phyloP scores from a whole-genome alignment of 331 rosid species.

The Dryas integrifolia region DNA sequence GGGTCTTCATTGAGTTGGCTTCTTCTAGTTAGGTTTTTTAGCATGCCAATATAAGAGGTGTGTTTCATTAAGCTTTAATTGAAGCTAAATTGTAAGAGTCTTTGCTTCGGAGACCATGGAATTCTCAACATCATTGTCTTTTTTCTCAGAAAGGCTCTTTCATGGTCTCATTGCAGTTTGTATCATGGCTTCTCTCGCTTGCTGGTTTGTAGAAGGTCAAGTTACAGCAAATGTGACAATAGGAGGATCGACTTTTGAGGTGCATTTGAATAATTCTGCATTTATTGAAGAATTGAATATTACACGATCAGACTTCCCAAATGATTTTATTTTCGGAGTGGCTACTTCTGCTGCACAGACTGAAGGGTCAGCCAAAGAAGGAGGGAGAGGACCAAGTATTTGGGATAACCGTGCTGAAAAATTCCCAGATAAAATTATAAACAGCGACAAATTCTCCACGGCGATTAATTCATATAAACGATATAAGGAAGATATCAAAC shows the following conservation, averaged over 20 bases:
- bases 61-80: too few species aligned
- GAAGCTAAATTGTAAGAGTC: too few species aligned
- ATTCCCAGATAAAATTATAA: neutral
- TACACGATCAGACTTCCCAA: constrained; percentile 7
- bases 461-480: constrained; percentile 4
- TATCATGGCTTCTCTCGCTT: neutral
- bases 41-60: too few species aligned
- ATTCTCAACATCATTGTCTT: too few species aligned
- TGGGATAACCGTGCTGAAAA: constrained; percentile 24
- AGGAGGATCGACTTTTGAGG: too few species aligned
- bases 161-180: neutral
- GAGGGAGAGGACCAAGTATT: constrained; percentile 29
- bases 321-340: constrained; percentile 15
- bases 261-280: neutral
- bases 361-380: constrained; percentile 30
- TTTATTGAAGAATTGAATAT: neutral
- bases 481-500: constrained; percentile 21
- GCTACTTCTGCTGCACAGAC: constrained; percentile 17
- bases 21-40: too few species aligned
- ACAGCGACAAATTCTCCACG: neutral
- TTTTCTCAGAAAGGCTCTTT: neutral
- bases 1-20: too few species aligned
- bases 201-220: neutral
- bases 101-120: too few species aligned
- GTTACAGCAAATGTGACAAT: neutral